A percentile compares a stretch with the other conserved stretches of the same genome.
Evolutionary conservation across 345 rosid genomes (phyloP).

Genomic region (Eucalyptus grandis): DNA sequence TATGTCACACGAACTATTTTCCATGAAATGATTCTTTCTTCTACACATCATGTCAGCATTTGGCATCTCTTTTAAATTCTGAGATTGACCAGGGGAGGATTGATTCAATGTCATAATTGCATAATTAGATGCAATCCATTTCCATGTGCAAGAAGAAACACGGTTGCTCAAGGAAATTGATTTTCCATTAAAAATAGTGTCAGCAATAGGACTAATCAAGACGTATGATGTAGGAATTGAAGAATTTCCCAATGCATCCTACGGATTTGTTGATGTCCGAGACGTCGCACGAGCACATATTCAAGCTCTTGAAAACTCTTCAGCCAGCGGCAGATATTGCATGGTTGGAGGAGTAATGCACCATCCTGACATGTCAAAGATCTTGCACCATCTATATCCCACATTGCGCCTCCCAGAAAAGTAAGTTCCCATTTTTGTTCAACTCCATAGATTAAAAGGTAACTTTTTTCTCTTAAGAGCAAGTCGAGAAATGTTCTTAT

Average conservation of each 20-base stretch:
- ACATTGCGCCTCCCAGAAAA: not conserved
- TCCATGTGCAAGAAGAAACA: not conserved
- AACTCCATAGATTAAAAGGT: not conserved
- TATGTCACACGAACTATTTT: not conserved
- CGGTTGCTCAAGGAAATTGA: not conserved
- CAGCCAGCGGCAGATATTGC: conserved; percentile 29
- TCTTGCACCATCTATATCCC: conserved; percentile 11
- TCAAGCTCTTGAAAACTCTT: conserved; percentile 30
- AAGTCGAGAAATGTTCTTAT: not conserved
- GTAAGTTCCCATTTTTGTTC: not conserved
- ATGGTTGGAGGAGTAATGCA: conserved; percentile 7
- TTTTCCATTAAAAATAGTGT: not conserved
- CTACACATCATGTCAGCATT: not conserved
- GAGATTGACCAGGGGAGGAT: not conserved
- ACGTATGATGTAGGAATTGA: not conserved
- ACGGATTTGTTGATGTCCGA: conserved; percentile 32
- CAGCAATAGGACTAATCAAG: not conserved
- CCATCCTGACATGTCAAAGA: not conserved
- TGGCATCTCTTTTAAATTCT: not conserved
- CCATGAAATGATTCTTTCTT: not conserved
- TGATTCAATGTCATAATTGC: not conserved
- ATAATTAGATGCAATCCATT: not conserved
- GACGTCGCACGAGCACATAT: conserved; percentile 51
- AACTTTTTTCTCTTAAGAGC: not conserved
- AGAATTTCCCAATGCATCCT: not conserved